These are phyloP conservation scores for Pythium vanterpoolii DNA, from an alignment of 352 stramenopile genomes.

Conservation along the genomic window DNA sequence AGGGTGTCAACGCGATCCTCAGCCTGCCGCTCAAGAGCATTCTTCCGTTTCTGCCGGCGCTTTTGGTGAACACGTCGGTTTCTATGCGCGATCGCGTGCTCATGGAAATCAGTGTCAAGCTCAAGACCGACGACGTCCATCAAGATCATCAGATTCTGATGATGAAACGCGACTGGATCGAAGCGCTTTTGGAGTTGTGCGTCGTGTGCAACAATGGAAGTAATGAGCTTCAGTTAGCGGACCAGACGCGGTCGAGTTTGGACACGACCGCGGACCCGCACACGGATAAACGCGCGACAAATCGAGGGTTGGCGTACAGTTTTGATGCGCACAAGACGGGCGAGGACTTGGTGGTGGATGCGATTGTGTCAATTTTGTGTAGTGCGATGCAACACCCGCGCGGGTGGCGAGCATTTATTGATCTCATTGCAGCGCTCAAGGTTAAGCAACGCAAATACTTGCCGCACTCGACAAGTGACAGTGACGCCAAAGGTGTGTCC, in stretches of 20 bases:
- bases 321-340: slow-evolving; percentile 67
- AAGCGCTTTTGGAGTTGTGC: slow-evolving; percentile 68
- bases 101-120: slow-evolving; percentile 86
- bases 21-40: slow-evolving; percentile 61
- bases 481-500: neutral
- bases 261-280: neutral
- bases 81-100: slow-evolving; percentile 72
- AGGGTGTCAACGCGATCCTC: slow-evolving; percentile 37
- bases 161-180: slow-evolving; percentile 74
- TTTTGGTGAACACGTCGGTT: slow-evolving; percentile 49
- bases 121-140: slow-evolving; percentile 73
- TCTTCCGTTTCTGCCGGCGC: slow-evolving; percentile 66
- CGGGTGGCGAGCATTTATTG: slow-evolving; percentile 62
- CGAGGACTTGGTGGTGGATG: slow-evolving; percentile 81
- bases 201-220: slow-evolving; percentile 39
- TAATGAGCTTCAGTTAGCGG: neutral
- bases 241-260: neutral
- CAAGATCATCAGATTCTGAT: slow-evolving; percentile 72
- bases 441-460: slow-evolving; percentile 64
- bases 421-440: slow-evolving; percentile 63
- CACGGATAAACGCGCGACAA: neutral
- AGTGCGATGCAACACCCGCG: slow-evolving; percentile 60
- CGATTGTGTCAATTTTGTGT: slow-evolving; percentile 76
- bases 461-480: neutral
- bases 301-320: slow-evolving; percentile 34